Base-by-base conservation (phyloP, 2,329 filamentous ascomycete genomes). In the Ascochyta fabae region DNA sequence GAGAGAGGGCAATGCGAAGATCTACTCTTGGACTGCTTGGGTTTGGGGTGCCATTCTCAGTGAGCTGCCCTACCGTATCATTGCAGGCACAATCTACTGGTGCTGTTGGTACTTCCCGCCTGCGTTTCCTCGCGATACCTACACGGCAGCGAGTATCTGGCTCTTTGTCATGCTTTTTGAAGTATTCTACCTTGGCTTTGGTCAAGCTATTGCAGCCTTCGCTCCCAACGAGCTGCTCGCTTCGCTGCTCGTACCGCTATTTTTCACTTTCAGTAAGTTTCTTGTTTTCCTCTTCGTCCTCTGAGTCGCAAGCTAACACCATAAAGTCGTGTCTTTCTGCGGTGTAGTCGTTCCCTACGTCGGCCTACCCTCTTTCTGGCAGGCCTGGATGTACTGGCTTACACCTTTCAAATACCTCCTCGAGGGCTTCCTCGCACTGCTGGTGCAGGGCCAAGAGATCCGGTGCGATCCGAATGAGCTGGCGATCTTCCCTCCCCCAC, bases 1-100 rank as follows among this genome's bases (percentile, higher is more conserved):
- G 1, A 83, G 91, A 5, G 91, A 95, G 72, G 83, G 86, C 44
- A 90, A 85, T n/a, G 85, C 88, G 15, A 92, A 92, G 72, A 91
- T 92, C 24, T 95, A 94, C 75, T 87, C 85, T 1, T 92, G 90
- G 89, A 75, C 84, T 13, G 88, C 89, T 0, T 91, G 89, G 75
- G 83, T 85, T 0, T 86, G 85, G 2, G 87, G 84, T 0, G 82
- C 84, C 1, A 82, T 92, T 5, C 62, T 91, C 0, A 86, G 84
- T 15, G 90, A 93, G 72, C 79, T 92, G 0, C 90, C 90, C 0
- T 91, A 90, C 62, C 82, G 84, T 0, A 76, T 91, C 12, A 70
- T 90, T 4, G 85, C 86, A 0, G 89, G 86, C 0, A 85, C 82
- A 0, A 69, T 90, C 23, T 90, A 88, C 75, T 90, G 67, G 73